Evolutionary conservation across 371 early-diverging fungal genomes (phyloP).

Genomic region (Zychaea mexicana): DNA sequence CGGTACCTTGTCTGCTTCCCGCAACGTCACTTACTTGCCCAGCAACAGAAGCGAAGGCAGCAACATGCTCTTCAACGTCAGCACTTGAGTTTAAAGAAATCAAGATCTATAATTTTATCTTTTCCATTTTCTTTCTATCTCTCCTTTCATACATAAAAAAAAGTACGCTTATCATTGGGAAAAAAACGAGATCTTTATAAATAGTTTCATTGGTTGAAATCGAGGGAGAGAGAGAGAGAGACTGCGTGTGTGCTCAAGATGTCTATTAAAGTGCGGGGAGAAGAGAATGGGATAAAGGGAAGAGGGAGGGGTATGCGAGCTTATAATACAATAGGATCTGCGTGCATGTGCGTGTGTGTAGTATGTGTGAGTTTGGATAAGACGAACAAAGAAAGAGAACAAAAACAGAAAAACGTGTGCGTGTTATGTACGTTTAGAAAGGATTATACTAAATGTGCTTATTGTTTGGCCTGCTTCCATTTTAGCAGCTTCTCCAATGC

Average conservation of each 20-base stretch:
- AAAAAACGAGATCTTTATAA: too few species aligned
- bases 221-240: too few species aligned
- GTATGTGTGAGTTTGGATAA: conserved; percentile 1
- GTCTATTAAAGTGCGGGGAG: too few species aligned
- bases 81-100: conserved; percentile 19
- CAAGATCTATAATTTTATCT: background rate
- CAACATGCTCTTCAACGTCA: conserved; percentile 61
- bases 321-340: conserved; percentile 1
- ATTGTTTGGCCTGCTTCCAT: conserved; percentile 52
- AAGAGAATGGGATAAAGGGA: background rate
- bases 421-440: background rate
- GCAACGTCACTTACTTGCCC: conserved; percentile 95
- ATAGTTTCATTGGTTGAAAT: too few species aligned
- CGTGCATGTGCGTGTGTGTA: background rate
- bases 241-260: too few species aligned
- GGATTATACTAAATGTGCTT: background rate
- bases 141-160: background rate
- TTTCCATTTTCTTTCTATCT: background rate
- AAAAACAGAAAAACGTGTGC: background rate
- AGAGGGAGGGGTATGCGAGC: background rate
- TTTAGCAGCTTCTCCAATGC: conserved; percentile 76
- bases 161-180: too few species aligned
- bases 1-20: conserved; percentile 76
- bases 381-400: background rate
- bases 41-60: conserved; percentile 46